Conservation (phyloP, 805 yeast genomes). For the Yarrowia deformans region DNA sequence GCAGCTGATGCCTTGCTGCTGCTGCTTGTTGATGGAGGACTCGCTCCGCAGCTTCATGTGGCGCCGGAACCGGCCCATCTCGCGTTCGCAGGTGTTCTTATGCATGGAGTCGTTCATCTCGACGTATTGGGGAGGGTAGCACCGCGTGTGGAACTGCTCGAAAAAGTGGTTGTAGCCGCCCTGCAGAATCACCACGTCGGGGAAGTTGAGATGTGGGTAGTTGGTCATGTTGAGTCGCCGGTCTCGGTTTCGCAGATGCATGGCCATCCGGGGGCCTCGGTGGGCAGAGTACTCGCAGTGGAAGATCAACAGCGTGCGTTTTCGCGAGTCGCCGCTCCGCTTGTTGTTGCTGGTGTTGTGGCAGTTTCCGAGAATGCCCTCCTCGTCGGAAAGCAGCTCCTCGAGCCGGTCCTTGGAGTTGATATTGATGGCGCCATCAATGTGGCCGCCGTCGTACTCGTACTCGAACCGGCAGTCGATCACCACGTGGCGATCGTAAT, state of each 20-base stretch:
- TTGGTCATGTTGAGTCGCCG: constrained; percentile 72
- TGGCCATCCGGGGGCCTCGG: constrained; percentile 94
- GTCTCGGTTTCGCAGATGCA: constrained; percentile 82
- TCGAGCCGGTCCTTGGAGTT: constrained; percentile 75
- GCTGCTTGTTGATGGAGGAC: constrained; percentile 16
- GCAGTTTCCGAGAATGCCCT: constrained; percentile 43
- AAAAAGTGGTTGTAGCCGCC: constrained; percentile 91
- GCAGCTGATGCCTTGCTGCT: constrained; percentile 24
- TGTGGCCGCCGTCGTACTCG: constrained; percentile 93
- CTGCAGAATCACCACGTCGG: constrained; percentile 85
- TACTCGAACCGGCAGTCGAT: constrained; percentile 93
- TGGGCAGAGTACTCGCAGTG: constrained; percentile 95
- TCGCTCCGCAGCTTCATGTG: constrained; percentile 50
- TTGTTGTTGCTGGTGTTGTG: constrained; percentile 3
- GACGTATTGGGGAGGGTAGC: constrained; percentile 80
- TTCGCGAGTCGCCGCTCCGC: constrained; percentile 40
- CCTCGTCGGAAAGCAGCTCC: constrained; percentile 55
- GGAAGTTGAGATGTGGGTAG: constrained; percentile 84
- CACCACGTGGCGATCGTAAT: constrained; percentile 64
- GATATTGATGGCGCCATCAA: constrained; percentile 79
- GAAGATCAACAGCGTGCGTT: constrained; percentile 69
- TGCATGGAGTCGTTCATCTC: constrained; percentile 76
- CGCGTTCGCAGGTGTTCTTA: constrained; percentile 59
- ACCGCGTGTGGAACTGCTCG: constrained; percentile 62
- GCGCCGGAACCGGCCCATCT: constrained; percentile 60